Evolutionary conservation across 2,329 filamentous ascomycete species (phyloP), one percentile per base, ranked within the genome.

Genomic region (Coniochaeta ligniaria): DNA sequence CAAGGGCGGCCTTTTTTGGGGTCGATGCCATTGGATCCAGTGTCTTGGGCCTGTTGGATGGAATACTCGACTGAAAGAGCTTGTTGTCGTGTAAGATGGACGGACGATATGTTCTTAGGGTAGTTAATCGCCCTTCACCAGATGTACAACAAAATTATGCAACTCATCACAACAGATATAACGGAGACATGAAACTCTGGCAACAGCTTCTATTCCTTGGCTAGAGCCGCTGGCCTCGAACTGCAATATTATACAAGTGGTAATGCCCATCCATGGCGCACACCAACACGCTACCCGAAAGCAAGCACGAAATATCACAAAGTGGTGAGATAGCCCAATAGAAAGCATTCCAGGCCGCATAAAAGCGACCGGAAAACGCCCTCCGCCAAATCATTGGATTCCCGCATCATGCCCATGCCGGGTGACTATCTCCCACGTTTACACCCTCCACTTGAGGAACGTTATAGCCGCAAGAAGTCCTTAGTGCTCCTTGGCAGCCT

Each of bases 401-500:
- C 64, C 64, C 61, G 61, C 63, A 64, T 64, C 61, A 50, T 63
- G 61, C 47, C 43, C 11, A 38, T 56, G 54, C 56, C 17, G 38
- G 56, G 56, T 57, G 56, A 45, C 56, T 58, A 31, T 58, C 56
- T 58, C 56, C 54, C 54, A 38, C 31, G 31, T 24, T 24, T 35
- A 17, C 28, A 35, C 59, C 60, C 59, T 63, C 58, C 22, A 31
- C 2, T 36, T 11, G 28, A 55, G 35, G 24, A 16, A n/a, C 4
- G 35, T 14, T 17, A 17, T n/a, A 38, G 31, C 16, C 17, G 33
- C 33, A 38, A n/a, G 45, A 43, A 9, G 55, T 28, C 20, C 24
- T 58, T 58, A 58, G 35, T 43, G 60, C 56, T 66, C 68, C 67
- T 72, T 69, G 63, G 64, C 63, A 36, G 71, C 61, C 67, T 76